Evolutionary conservation across 1,139 yeast genomes (phyloP).

Genomic region (Geotrichum bryndzae): DNA sequence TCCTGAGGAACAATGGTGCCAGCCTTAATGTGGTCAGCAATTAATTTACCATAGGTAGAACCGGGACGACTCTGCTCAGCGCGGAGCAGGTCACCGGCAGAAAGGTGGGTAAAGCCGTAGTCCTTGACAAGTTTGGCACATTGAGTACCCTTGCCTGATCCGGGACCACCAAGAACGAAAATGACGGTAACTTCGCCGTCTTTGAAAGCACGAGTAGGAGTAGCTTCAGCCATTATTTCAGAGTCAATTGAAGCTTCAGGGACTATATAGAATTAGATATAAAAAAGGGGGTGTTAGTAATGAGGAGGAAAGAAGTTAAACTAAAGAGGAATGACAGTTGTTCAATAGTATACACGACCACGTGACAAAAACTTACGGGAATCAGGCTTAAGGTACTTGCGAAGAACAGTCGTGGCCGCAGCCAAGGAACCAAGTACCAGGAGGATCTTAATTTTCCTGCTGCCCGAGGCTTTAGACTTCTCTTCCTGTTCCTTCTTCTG

Average conservation of each 20-base stretch:
- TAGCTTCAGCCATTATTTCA: constrained; percentile 5
- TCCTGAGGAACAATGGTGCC: constrained; percentile 97
- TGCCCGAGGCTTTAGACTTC: background rate
- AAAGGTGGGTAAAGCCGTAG: constrained; percentile 76
- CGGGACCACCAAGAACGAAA: constrained; percentile 76
- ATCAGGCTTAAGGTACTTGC: constrained; percentile 8
- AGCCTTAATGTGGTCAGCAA: constrained; percentile 75
- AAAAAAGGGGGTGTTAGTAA: background rate
- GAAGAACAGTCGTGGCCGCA: constrained; percentile 14
- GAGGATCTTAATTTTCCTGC: constrained; percentile 6
- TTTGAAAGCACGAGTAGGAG: constrained; percentile 46
- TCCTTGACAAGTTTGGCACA: constrained; percentile 78
- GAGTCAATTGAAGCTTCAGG: constrained; percentile 17
- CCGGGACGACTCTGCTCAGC: constrained; percentile 84
- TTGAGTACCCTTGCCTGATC: constrained; percentile 97
- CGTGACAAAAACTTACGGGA: constrained; percentile 10
- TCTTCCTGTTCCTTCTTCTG: constrained; percentile 3
- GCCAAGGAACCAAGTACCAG: constrained; percentile 13
- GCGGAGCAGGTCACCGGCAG: constrained; percentile 92
- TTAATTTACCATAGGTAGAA: constrained; percentile 78
- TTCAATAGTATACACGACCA: background rate
- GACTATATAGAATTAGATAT: background rate
- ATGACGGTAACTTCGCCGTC: constrained; percentile 67
- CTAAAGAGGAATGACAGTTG: background rate
- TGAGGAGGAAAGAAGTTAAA: background rate